Conservation (phyloP, 345 rosid genomes). For the Eucalyptus curtisii region DNA sequence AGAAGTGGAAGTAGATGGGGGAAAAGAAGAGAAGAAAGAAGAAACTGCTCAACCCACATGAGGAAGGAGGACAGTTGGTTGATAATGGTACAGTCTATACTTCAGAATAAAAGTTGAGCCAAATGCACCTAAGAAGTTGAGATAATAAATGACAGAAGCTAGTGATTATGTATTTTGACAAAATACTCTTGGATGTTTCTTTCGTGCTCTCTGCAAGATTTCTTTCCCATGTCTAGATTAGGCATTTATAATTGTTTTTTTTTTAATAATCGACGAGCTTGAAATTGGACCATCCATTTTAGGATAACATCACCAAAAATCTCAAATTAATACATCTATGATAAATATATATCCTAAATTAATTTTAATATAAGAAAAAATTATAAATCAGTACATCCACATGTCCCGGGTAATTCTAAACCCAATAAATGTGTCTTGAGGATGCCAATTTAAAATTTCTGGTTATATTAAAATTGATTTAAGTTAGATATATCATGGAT, state of each 20-base stretch:
- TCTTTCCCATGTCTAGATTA: background rate
- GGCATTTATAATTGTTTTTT: background rate
- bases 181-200: background rate
- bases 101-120: background rate
- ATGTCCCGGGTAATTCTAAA: too few species aligned
- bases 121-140: background rate
- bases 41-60: background rate
- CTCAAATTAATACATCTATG: too few species aligned
- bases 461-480: too few species aligned
- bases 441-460: too few species aligned
- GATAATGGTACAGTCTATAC: too few species aligned
- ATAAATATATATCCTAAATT: too few species aligned
- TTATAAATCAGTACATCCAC: too few species aligned
- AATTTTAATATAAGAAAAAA: too few species aligned
- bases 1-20: background rate
- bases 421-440: too few species aligned
- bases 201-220: background rate
- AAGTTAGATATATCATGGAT: too few species aligned
- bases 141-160: background rate
- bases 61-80: background rate
- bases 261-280: too few species aligned
- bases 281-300: background rate
- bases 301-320: background rate
- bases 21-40: background rate
- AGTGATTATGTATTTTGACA: too few species aligned